Percentiles rank a stretch among this genome's conserved stretches.
Conservation (phyloP, 2,329 filamentous ascomycete genomes). For the Cladobotryum mycophilum region DNA sequence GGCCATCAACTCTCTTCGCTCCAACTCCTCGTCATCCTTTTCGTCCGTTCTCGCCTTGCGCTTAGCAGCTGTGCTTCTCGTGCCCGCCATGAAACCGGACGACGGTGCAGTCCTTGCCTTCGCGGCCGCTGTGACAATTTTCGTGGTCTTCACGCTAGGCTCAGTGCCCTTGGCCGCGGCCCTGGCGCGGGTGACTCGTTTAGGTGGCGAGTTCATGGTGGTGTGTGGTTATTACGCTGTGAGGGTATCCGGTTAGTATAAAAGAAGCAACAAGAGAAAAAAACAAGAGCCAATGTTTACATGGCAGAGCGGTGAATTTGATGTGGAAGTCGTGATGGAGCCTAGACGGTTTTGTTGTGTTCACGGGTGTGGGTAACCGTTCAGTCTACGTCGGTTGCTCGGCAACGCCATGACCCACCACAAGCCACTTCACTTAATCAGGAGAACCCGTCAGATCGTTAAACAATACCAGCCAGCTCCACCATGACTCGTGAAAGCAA, state of each 20-base stretch:
- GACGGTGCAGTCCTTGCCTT: conserved; percentile 31
- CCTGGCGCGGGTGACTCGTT: conserved; percentile 50
- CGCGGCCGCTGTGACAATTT: conserved; percentile 42
- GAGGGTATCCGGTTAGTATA: conserved; percentile 10
- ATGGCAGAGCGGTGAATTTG: conserved; percentile 20
- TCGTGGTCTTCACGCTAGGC: conserved; percentile 33
- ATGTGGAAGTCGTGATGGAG: conserved; percentile 8
- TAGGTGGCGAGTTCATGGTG: conserved; percentile 52
- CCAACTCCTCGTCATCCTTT: conserved; percentile 38
- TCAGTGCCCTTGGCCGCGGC: conserved; percentile 38
- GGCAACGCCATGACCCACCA: conserved; percentile 12
- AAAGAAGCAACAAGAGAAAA: conserved; percentile 8
- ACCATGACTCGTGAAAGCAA: no score
- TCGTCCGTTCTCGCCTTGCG: conserved; percentile 52
- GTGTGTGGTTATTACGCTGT: conserved; percentile 23
- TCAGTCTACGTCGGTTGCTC: conserved; percentile 11
- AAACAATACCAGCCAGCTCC: no score
- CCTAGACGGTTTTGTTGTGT: conserved; percentile 12
- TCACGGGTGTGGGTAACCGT: conserved; percentile 2
- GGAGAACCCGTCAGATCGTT: not conserved
- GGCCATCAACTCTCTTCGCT: conserved; percentile 23
- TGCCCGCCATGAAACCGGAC: conserved; percentile 23
- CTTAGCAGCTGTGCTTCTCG: conserved; percentile 30
- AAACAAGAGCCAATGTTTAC: conserved; percentile 17
- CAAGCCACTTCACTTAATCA: not conserved